Percentiles rank a stretch among this genome's conserved stretches.
phyloP scores from a whole-genome alignment of 148 eudicot genomes.

The Fagopyrum homotropicum region DNA sequence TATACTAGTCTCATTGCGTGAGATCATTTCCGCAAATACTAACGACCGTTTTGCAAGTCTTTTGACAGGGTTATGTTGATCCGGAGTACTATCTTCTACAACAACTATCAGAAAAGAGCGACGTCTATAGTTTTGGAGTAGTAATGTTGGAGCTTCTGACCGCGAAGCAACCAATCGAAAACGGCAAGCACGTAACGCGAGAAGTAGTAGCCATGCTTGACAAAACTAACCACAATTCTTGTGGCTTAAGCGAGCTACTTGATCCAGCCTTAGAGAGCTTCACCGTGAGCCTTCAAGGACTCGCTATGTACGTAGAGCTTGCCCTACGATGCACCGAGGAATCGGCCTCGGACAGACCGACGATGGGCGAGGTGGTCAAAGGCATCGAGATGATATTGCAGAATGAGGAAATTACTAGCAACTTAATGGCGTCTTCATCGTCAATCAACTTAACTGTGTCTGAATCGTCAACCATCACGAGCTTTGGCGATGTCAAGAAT shows the following conservation, averaged over 20 bases:
- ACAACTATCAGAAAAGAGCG: slow-evolving; percentile 90
- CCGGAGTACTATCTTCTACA: slow-evolving; percentile 96
- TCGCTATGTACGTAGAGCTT: slow-evolving; percentile 47
- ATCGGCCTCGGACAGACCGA: slow-evolving; percentile 58
- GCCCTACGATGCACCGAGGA: slow-evolving; percentile 86
- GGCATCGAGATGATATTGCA: slow-evolving; percentile 55
- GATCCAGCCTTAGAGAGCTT: slow-evolving; percentile 47
- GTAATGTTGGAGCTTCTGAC: slow-evolving; percentile 79
- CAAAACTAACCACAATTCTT: slow-evolving; percentile 42
- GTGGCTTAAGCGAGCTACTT: slow-evolving; percentile 44
- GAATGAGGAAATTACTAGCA: background rate
- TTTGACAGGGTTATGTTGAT: slow-evolving; percentile 78
- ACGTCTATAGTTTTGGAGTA: slow-evolving; percentile 89
- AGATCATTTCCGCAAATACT: too few species aligned
- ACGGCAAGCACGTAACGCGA: slow-evolving; percentile 79
- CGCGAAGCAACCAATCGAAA: slow-evolving; percentile 73
- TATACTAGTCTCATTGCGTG: too few species aligned
- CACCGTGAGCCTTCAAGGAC: slow-evolving; percentile 28
- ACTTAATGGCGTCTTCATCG: background rate
- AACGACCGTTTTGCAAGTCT: too few species aligned
- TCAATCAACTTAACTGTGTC: too few species aligned
- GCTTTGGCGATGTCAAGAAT: background rate
- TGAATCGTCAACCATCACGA: background rate
- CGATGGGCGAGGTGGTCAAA: slow-evolving; percentile 69
- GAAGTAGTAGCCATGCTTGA: slow-evolving; percentile 46